Base-by-base conservation (phyloP, 2,329 filamentous ascomycete species). In the Malbranchea zuffiana region DNA sequence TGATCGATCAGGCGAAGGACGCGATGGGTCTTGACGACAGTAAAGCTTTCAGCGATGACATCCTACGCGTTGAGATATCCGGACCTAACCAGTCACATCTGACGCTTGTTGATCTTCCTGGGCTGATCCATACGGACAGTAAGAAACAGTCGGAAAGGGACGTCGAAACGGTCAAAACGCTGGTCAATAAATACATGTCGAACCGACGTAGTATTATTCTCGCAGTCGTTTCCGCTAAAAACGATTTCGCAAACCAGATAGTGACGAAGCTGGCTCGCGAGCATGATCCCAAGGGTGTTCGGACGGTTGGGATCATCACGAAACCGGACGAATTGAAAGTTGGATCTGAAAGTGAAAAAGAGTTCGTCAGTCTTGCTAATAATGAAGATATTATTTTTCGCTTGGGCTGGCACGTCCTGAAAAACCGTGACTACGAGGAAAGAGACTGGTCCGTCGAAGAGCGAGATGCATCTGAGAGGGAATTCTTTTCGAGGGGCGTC, bases 171-270 rank as follows among this genome's bases (percentile, higher is more conserved):
- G 32, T 40, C 18, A 21, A 20, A 2, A n/a, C 21, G 3, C 30
- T 47, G 6, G 35, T 39, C 3, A 23, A 35, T 8, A 17, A 18
- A 7, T 82, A 82, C 45, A 75, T 81, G 63, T 47, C 49, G n/a
- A 62, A 69, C 18, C 50, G 58, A 8, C 64, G 72, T n/a, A 78
- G 66, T 46, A 74, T 80, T 37, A 73, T 78, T 1, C 55, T 79
- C 0, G 68, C 71, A 0, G 62, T 75, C 0, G 54, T 75, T 1
- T 60, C 65, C 0, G 71, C 70, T 1, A 66, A 61, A 23, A 57
- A 59, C 10, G 64, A 75, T 27, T 62, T 66, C 44, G 70, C 71
- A 4, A 70, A 75, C 20, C 77, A 82, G 47, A 58, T 65, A 6
- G 67, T 82, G 3, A 56, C 74, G 0, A 24, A 40, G 4, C 44